These are phyloP conservation scores for Geranium brycei DNA, from an alignment of 345 rosid species.

Conservation along the genomic window DNA sequence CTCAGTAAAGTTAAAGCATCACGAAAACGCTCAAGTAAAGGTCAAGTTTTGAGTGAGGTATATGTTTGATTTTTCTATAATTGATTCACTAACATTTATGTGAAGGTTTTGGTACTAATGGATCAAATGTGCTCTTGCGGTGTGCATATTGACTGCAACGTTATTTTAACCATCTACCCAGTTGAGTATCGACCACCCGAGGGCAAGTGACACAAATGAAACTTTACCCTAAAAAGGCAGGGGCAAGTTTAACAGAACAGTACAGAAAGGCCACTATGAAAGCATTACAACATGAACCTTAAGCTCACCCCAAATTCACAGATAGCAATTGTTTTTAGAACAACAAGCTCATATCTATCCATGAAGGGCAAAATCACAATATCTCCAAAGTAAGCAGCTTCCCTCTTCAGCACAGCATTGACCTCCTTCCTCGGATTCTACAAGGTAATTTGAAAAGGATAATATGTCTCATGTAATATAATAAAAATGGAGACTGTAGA, in stretches of 20 bases:
- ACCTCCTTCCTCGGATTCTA: constrained; percentile 90
- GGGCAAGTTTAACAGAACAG: too few species aligned
- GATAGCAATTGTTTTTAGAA: constrained; percentile 87
- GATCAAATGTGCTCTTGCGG: background rate
- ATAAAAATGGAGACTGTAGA: too few species aligned
- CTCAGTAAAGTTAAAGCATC: background rate
- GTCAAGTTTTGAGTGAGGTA: background rate
- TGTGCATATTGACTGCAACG: background rate
- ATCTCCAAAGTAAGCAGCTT: constrained; percentile 89
- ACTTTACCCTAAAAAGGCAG: too few species aligned
- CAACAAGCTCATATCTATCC: constrained; percentile 95
- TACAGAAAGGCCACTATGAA: too few species aligned
- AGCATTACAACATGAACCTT: too few species aligned
- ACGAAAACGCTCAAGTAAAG: background rate
- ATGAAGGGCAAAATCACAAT: constrained; percentile 80
- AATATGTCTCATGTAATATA: background rate
- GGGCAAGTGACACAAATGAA: too few species aligned
- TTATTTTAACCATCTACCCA: background rate
- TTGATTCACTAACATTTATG: too few species aligned
- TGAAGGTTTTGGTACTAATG: background rate
- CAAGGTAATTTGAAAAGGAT: constrained; percentile 3
- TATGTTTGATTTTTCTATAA: too few species aligned
- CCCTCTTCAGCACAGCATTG: constrained; percentile 78
- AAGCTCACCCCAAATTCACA: constrained; percentile 90
- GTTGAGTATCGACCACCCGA: background rate